These are phyloP conservation scores for Paraphaeosphaeria minitans DNA, from an alignment of 2,329 filamentous ascomycete genomes.

Conservation along the genomic window DNA sequence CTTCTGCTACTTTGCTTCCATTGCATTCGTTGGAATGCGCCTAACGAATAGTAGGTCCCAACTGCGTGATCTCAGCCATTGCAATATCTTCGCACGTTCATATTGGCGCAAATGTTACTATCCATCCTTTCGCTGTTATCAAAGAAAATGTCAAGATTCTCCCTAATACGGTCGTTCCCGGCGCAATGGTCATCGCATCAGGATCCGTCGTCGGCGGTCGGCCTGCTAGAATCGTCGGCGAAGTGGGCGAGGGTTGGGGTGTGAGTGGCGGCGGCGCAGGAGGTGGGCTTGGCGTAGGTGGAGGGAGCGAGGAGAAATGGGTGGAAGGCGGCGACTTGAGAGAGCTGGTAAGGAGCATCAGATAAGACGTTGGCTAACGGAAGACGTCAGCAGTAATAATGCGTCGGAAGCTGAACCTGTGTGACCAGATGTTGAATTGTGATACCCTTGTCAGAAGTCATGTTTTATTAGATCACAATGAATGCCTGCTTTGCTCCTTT, in stretches of 20 bases:
- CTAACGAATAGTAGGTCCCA: slow-evolving; percentile 39
- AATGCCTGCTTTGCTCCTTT: background rate
- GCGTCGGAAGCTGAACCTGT: background rate
- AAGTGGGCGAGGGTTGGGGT: slow-evolving; percentile 60
- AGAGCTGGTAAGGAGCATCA: slow-evolving; percentile 55
- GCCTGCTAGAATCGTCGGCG: slow-evolving; percentile 54
- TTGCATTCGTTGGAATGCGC: background rate
- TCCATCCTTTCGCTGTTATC: slow-evolving; percentile 87
- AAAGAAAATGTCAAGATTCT: slow-evolving; percentile 92
- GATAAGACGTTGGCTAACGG: slow-evolving; percentile 19
- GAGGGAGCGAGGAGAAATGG: slow-evolving; percentile 52
- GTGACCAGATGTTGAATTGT: background rate
- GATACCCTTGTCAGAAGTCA: slow-evolving; percentile 3
- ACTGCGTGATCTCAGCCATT: slow-evolving; percentile 79
- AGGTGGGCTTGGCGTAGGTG: slow-evolving; percentile 43
- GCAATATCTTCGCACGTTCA: slow-evolving; percentile 84
- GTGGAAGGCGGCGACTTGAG: slow-evolving; percentile 57
- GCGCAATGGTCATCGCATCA: slow-evolving; percentile 89
- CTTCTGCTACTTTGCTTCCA: slow-evolving; percentile 28
- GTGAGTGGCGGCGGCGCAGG: slow-evolving; percentile 43
- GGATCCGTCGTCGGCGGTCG: slow-evolving; percentile 80
- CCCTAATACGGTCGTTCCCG: slow-evolving; percentile 80
- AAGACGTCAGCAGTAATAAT: background rate
- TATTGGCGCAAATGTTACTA: slow-evolving; percentile 75
- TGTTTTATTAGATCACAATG: background rate